Base-by-base conservation (phyloP, 2,329 filamentous ascomycete species). In the Nemania serpens region DNA sequence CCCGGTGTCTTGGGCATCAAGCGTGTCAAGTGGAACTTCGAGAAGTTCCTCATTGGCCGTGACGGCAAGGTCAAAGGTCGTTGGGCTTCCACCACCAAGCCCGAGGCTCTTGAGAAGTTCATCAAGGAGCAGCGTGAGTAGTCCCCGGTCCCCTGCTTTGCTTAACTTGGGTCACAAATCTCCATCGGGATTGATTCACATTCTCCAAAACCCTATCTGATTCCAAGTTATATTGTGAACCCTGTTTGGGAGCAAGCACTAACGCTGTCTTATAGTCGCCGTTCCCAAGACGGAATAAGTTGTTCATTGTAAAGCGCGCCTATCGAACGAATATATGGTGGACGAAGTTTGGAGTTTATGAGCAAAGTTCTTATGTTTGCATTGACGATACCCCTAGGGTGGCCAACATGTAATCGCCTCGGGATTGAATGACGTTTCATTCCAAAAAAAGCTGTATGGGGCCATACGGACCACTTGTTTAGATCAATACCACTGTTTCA, bases 21-120 rank as follows among this genome's bases (percentile, higher is more conserved):
- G 88, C 79, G 88, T 64, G 83, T 99, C 71, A 97, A 98, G 89
- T 99, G 95, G 95, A 99, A 99, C 81, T 99, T 98, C 81, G 95
- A 99, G 79, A 99, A 99, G 86, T 99, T 97, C 79, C 80, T 99
- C 66, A 82, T 99, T 67, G 90, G 89, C 62, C 85, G 86, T 64
- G 92, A 98, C 76, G 95, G 95, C 25, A 84, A 89, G 79, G 92
- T 98, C 69, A 90, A 91, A 78, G 84, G 84, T 29, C 82, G 95
- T 67, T 99, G 93, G 92, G 91, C 91, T 36, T 94, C 91, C 76
- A 90, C 87, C 17, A 92, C 90, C 62, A 95, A 93, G 83, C 95
- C 95, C 0, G 91, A 94, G 80, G 78, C 79, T 41, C 79, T 99
- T 69, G 90, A 94, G 85, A 82, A 83, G 65, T 78, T 83, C 3